Evolutionary conservation across 116 monocot genomes (phyloP).

Genomic region (Cymodocea nodosa): DNA sequence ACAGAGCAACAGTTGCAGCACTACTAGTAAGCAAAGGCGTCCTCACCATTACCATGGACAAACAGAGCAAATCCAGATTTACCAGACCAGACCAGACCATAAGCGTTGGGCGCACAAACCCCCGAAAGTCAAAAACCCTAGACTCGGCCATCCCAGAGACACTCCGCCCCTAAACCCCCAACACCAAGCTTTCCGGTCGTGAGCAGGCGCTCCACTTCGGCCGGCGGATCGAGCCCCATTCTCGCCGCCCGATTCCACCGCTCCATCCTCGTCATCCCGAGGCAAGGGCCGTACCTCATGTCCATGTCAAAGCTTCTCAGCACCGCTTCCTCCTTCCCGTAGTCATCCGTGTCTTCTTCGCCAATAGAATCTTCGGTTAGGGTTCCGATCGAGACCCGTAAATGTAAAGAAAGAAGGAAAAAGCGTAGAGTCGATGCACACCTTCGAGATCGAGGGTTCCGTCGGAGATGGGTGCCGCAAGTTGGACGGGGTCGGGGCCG

Average conservation of each 20-base stretch:
- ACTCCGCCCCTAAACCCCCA: conserved; percentile 9
- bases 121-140: conserved; percentile 6
- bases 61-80: no score
- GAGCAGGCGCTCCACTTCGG: conserved; percentile 23
- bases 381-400: not conserved
- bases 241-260: conserved; percentile 52
- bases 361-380: not conserved
- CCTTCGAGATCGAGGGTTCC: conserved; percentile 28
- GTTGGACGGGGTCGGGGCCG: conserved; percentile 9
- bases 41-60: no score
- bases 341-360: conserved; percentile 16
- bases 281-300: conserved; percentile 61
- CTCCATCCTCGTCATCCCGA: conserved; percentile 43
- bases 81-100: no score
- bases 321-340: conserved; percentile 32
- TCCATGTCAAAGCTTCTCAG: conserved; percentile 68
- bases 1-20: no score
- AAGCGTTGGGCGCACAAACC: no score
- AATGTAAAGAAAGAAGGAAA: no score
- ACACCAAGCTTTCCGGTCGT: not conserved
- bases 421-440: not conserved
- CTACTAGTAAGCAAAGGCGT: no score
- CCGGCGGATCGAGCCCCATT: conserved; percentile 48
- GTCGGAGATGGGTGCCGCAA: conserved; percentile 26
- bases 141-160: conserved; percentile 61